Conservation (phyloP, 2,329 filamentous ascomycete genomes). For the Claviceps pusilla region DNA sequence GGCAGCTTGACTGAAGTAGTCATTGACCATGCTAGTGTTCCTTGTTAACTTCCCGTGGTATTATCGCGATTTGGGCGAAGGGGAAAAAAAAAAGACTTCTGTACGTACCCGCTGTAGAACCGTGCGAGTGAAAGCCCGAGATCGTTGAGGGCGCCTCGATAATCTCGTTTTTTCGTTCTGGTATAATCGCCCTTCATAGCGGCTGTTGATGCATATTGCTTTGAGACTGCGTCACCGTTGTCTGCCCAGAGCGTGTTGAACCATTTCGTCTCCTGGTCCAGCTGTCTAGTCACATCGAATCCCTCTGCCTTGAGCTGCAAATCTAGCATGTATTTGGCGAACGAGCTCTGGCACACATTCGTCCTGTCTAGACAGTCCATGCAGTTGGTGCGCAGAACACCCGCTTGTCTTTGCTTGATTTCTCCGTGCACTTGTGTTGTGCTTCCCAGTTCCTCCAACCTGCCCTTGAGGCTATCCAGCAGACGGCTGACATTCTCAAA, state of each 20-base stretch:
- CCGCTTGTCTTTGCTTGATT: slow-evolving; percentile 41
- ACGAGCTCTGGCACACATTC: slow-evolving; percentile 88
- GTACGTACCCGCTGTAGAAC: slow-evolving; percentile 48
- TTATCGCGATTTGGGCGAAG: too few relatives aligned
- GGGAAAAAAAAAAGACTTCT: neutral
- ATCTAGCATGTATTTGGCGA: slow-evolving; percentile 70
- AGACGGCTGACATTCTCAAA: slow-evolving; percentile 86
- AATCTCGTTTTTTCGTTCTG: slow-evolving; percentile 75
- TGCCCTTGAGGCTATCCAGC: slow-evolving; percentile 51
- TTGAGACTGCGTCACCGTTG: slow-evolving; percentile 89
- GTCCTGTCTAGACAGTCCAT: slow-evolving; percentile 97
- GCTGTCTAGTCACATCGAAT: slow-evolving; percentile 58
- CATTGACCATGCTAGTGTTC: slow-evolving; percentile 71
- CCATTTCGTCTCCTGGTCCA: slow-evolving; percentile 71
- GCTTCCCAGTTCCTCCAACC: slow-evolving; percentile 57
- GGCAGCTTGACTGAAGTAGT: slow-evolving; percentile 89
- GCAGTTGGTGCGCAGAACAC: slow-evolving; percentile 85
- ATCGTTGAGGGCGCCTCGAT: slow-evolving; percentile 81
- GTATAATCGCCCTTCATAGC: slow-evolving; percentile 97
- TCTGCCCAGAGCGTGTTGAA: slow-evolving; percentile 97
- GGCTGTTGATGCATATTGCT: slow-evolving; percentile 89
- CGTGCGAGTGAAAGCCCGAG: slow-evolving; percentile 75
- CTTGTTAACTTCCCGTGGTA: slow-evolving; percentile 5
- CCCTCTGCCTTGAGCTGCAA: slow-evolving; percentile 61
- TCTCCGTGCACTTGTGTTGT: slow-evolving; percentile 40